Evolutionary conservation across 257 asterid species (phyloP).

Genomic region (Rehmannia glutinosa): DNA sequence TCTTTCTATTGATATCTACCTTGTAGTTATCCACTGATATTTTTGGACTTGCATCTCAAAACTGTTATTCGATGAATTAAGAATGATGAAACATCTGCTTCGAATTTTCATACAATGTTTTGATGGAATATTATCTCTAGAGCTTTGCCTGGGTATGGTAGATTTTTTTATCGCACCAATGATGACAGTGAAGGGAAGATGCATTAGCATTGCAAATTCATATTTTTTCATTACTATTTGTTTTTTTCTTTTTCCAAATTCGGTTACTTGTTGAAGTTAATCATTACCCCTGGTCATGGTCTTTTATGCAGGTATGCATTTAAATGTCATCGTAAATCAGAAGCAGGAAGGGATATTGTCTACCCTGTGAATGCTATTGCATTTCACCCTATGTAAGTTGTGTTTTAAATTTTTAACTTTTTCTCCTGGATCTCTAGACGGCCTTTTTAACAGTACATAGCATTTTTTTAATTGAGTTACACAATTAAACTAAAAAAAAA

Average conservation of each 20-base stretch:
- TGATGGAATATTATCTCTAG: no score
- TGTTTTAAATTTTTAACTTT: conserved; percentile 9
- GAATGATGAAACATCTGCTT: background rate
- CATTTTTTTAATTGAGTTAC: no score
- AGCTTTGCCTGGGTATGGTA: no score
- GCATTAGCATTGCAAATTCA: no score
- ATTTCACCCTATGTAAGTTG: conserved; percentile 78
- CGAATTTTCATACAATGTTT: no score
- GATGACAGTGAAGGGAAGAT: no score
- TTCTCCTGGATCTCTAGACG: background rate
- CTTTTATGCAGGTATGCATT: conserved; percentile 70
- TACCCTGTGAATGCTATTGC: conserved; percentile 89
- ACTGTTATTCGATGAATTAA: background rate
- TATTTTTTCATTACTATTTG: background rate
- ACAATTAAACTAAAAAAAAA: no score
- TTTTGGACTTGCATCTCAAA: background rate
- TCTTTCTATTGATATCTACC: background rate
- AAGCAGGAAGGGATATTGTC: conserved; percentile 78
- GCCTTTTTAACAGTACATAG: no score
- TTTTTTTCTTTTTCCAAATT: background rate
- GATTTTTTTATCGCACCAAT: no score
- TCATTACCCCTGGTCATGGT: background rate
- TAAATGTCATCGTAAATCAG: conserved; percentile 87
- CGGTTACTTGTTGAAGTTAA: background rate
- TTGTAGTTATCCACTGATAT: background rate